A percentile compares a stretch with the other conserved stretches of the same genome.
These are phyloP conservation scores for Aspergillus awamori DNA, from an alignment of 2,329 filamentous ascomycete genomes.

Conservation along the genomic window DNA sequence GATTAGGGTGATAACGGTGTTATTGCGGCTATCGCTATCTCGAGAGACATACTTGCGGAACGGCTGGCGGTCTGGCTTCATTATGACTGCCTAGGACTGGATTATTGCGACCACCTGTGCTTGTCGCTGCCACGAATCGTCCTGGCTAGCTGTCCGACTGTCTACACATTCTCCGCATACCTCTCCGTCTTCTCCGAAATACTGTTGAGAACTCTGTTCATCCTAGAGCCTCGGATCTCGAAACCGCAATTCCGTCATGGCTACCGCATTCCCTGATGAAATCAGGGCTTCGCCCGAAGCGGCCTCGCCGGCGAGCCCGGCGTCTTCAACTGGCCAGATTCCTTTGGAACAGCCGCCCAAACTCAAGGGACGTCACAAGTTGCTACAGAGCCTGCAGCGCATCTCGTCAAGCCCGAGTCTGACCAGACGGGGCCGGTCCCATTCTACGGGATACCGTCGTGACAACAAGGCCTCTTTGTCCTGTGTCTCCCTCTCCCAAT, in stretches of 20 bases:
- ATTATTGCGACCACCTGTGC: conserved; percentile 17
- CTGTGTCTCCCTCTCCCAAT: conserved; percentile 63
- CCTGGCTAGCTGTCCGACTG: not conserved
- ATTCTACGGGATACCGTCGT: conserved; percentile 68
- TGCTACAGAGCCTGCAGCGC: conserved; percentile 74
- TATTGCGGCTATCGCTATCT: not conserved
- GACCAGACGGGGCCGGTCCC: conserved; percentile 62
- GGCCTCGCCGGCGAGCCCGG: conserved; percentile 39
- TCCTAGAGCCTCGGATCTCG: not conserved
- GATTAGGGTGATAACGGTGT: not conserved
- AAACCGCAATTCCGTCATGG: conserved; percentile 29
- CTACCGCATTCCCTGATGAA: conserved; percentile 32
- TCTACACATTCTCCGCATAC: not conserved
- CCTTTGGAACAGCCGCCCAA: conserved; percentile 54
- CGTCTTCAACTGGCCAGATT: conserved; percentile 38
- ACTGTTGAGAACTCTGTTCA: not conserved
- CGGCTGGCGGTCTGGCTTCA: conserved; percentile 10
- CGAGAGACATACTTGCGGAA: conserved; percentile 13
- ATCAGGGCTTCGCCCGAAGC: conserved; percentile 36
- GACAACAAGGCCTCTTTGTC: conserved; percentile 65
- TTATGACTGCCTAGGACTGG: conserved; percentile 21
- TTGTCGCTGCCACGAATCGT: conserved; percentile 12
- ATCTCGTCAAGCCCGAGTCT: conserved; percentile 81
- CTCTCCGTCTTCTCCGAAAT: not conserved
- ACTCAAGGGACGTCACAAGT: conserved; percentile 67